Conservation (phyloP, 1,284 basidiomycete genomes). For the Leccinum angustisporum region DNA sequence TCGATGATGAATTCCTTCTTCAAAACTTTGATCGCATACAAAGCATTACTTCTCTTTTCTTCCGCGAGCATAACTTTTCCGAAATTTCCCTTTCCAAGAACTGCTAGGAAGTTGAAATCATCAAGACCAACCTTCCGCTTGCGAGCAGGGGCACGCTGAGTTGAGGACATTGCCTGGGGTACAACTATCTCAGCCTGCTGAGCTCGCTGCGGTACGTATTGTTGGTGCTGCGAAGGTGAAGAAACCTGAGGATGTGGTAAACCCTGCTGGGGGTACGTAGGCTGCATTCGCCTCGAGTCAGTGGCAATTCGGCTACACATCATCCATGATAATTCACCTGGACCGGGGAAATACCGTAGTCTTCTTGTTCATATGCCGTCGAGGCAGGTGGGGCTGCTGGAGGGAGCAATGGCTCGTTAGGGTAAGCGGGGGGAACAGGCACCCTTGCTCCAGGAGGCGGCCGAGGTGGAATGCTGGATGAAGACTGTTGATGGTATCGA, state of each 20-base stretch:
- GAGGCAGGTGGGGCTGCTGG: conserved; percentile 18
- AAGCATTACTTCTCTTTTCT: conserved; percentile 86
- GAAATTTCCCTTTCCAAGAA: conserved; percentile 99
- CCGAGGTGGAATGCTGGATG: conserved; percentile 37
- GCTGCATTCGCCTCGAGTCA: conserved; percentile 22
- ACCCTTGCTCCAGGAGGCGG: conserved; percentile 48
- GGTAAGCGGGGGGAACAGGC: conserved; percentile 39
- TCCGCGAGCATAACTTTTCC: conserved; percentile 99
- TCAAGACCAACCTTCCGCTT: conserved; percentile 93
- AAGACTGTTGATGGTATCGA: conserved; percentile 33
- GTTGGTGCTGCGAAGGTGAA: conserved; percentile 22
- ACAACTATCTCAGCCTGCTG: conserved; percentile 29
- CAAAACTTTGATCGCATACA: conserved; percentile 99
- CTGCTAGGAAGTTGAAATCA: conserved; percentile 99
- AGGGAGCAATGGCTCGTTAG: conserved; percentile 34
- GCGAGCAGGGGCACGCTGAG: conserved; percentile 42
- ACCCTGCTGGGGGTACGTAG: conserved; percentile 25
- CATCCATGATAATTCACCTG: conserved; percentile 23
- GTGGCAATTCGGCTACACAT: not conserved
- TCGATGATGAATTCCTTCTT: conserved; percentile 99
- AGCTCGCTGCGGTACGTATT: conserved; percentile 25
- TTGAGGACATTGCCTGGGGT: conserved; percentile 30
- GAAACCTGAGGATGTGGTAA: conserved; percentile 19
- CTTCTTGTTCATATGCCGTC: conserved; percentile 33
- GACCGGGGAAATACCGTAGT: conserved; percentile 22